Conservation (phyloP, 768 basidiomycete species). For the Boletus rubescentipes region DNA sequence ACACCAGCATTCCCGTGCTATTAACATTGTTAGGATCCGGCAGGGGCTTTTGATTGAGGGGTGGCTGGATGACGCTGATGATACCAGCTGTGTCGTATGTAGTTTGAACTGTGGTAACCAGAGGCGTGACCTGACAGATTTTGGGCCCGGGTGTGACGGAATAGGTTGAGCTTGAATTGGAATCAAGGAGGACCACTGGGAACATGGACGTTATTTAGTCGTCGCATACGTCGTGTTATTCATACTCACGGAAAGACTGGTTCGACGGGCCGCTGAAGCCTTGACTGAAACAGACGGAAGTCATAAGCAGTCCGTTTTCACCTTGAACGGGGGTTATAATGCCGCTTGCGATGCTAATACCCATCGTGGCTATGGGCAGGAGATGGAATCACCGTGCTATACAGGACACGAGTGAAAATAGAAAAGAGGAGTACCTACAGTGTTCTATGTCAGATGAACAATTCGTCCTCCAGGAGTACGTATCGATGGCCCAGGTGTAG, state of each 20-base stretch:
- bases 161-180: background rate
- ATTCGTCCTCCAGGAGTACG: too few relatives aligned
- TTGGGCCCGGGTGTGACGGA: background rate
- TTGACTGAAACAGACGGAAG: background rate
- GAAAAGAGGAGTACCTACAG: background rate
- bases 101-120: background rate
- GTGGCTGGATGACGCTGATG: background rate
- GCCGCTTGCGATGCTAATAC: background rate
- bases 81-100: background rate
- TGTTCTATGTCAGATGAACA: too few relatives aligned
- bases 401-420: too few relatives aligned
- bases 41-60: background rate
- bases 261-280: background rate
- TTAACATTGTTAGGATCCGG: background rate
- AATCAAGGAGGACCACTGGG: background rate
- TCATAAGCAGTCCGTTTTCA: background rate
- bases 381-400: background rate
- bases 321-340: background rate
- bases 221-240: background rate
- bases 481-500: background rate
- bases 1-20: background rate
- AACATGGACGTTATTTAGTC: background rate
- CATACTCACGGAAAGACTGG: background rate
- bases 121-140: background rate
- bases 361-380: background rate